phyloP scores from a whole-genome alignment of 2,329 filamentous ascomycete species.

The Alternaria brassicicola region DNA sequence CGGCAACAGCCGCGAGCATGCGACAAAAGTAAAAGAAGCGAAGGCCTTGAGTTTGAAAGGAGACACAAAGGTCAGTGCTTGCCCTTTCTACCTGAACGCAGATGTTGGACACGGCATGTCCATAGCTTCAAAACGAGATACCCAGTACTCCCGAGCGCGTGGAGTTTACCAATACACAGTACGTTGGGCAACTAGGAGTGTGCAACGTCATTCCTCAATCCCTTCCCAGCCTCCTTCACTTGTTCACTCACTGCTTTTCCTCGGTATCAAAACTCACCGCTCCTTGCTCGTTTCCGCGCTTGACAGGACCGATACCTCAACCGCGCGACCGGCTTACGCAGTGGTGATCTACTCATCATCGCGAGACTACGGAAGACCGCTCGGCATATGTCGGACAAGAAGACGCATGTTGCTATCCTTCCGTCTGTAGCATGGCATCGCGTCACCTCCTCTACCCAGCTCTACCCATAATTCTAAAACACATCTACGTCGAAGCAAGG shows the following conservation, averaged over 20 bases:
- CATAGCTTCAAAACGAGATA: conserved; percentile 26
- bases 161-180: conserved; percentile 16
- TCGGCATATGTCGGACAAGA: conserved; percentile 21
- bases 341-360: conserved; percentile 8
- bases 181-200: conserved; percentile 1
- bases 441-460: conserved; percentile 8
- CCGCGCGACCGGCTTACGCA: neutral
- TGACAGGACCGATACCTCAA: conserved; percentile 4
- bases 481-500: conserved; percentile 26
- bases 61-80: conserved; percentile 20
- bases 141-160: conserved; percentile 16
- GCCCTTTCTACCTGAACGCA: conserved; percentile 9
- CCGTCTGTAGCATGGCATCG: conserved; percentile 20
- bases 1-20: neutral
- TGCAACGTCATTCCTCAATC: conserved; percentile 1
- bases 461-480: conserved; percentile 23
- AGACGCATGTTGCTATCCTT: conserved; percentile 27
- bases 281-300: conserved; percentile 1
- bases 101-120: conserved; percentile 19
- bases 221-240: neutral
- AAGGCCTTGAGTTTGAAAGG: conserved; percentile 9
- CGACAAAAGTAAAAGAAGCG: neutral
- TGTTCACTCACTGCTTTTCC: conserved; percentile 4
- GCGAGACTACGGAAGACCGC: conserved; percentile 1
- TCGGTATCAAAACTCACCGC: conserved; percentile 1